Conservation (phyloP, 2,329 filamentous ascomycete genomes). For the Pseudopyrenochaeta lycopersici region DNA sequence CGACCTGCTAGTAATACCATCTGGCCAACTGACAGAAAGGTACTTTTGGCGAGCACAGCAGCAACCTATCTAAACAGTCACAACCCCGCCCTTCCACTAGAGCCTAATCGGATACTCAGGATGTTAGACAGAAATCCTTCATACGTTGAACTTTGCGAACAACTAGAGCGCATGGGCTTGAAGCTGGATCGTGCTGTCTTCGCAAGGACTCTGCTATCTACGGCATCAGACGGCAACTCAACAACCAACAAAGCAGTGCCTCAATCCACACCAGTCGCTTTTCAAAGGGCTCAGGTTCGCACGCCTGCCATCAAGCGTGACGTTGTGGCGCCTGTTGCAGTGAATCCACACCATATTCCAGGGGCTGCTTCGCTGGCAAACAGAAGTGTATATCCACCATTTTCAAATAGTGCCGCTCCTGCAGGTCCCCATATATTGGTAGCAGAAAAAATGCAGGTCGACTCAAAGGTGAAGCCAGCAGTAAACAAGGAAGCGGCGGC, state of each 20-base stretch:
- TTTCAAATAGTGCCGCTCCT: conserved; percentile 18
- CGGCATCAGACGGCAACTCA: conserved; percentile 54
- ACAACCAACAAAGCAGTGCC: conserved; percentile 27
- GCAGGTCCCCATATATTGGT: conserved; percentile 32
- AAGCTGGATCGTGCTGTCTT: conserved; percentile 62
- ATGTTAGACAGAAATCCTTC: conserved; percentile 64
- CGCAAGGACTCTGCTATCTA: conserved; percentile 60
- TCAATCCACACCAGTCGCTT: conserved; percentile 15
- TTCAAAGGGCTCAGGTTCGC: conserved; percentile 22
- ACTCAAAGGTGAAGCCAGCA: conserved; percentile 42
- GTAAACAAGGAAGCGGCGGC: conserved; percentile 64
- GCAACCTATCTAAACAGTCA: conserved; percentile 56
- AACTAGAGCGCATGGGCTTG: conserved; percentile 60
- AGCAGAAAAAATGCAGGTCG: conserved; percentile 43
- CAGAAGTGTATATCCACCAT: conserved; percentile 20
- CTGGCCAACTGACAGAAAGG: conserved; percentile 63
- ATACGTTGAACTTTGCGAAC: conserved; percentile 64
- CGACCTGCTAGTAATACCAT: conserved; percentile 47
- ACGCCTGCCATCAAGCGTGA: conserved; percentile 33
- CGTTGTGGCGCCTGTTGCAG: conserved; percentile 22
- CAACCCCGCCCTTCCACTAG: conserved; percentile 53
- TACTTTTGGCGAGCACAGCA: conserved; percentile 60
- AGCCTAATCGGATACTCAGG: conserved; percentile 52
- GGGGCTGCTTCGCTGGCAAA: conserved; percentile 22
- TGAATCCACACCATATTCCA: conserved; percentile 23